phyloP scores from a whole-genome alignment of 2,329 filamentous ascomycete species.

The Sporothrix curviconia region DNA sequence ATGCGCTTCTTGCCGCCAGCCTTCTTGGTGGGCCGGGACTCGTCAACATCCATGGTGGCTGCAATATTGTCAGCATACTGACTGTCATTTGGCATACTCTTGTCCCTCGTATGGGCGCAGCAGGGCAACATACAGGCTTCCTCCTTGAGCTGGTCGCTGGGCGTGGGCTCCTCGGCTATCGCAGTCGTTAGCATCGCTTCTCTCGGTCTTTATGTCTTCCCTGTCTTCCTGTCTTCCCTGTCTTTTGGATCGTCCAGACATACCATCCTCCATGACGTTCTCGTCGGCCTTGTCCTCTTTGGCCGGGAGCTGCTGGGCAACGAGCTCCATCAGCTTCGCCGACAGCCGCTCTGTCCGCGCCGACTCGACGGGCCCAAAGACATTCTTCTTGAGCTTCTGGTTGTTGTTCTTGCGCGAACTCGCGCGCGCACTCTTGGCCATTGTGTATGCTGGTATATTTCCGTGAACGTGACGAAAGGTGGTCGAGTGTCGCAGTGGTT shows the following conservation, averaged over 20 bases:
- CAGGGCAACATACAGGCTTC: slow-evolving; percentile 13
- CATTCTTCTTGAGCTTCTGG: slow-evolving; percentile 66
- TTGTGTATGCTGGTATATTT: slow-evolving; percentile 40
- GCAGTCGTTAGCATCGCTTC: not conserved
- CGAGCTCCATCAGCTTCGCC: slow-evolving; percentile 76
- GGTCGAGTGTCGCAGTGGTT: not conserved
- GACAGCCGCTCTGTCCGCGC: slow-evolving; percentile 78
- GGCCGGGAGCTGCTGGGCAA: slow-evolving; percentile 45
- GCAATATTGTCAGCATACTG: not conserved
- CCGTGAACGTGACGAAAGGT: not conserved
- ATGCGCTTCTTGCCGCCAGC: slow-evolving; percentile 48
- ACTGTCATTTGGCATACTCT: not conserved
- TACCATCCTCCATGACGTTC: slow-evolving; percentile 36
- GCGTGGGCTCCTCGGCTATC: slow-evolving; percentile 9
- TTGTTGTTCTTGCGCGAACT: slow-evolving; percentile 80
- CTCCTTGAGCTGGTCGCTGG: slow-evolving; percentile 15
- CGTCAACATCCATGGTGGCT: slow-evolving; percentile 53
- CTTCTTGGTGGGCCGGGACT: slow-evolving; percentile 27
- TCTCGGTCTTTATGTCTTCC: not conserved
- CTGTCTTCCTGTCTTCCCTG: not conserved
- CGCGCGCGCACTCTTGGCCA: slow-evolving; percentile 83
- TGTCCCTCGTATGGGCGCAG: not conserved
- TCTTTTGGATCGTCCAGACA: too few species aligned
- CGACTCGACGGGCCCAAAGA: slow-evolving; percentile 77
- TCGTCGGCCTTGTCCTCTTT: slow-evolving; percentile 33